phyloP scores from a whole-genome alignment of 306 rosid genomes.

The Argentina anserina region DNA sequence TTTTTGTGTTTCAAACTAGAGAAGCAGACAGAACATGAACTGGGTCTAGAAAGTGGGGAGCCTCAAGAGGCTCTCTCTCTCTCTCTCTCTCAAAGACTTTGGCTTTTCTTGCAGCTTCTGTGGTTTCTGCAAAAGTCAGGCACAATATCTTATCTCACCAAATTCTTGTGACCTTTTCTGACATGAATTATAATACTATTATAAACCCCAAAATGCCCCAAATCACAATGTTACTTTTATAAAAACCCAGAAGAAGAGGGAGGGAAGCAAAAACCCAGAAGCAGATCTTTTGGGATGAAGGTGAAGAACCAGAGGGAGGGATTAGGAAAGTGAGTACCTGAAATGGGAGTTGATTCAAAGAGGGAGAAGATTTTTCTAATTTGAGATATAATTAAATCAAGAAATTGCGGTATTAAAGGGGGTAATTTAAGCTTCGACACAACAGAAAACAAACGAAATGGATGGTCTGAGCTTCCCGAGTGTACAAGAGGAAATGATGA shows the following conservation, averaged over 20 bases:
- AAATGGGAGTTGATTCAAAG: constrained; percentile 28
- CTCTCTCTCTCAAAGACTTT: constrained; percentile 16
- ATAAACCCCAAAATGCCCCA: not conserved
- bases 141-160: constrained; percentile 13
- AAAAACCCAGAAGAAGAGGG: constrained; percentile 15
- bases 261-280: constrained; percentile 9
- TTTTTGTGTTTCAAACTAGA: constrained; percentile 25
- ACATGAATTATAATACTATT: not conserved
- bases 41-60: constrained; percentile 33
- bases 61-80: constrained; percentile 19
- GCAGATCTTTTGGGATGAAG: constrained; percentile 20
- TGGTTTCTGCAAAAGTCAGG: not conserved
- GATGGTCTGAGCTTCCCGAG: constrained; percentile 23
- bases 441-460: constrained; percentile 30
- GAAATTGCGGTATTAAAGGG: constrained; percentile 12
- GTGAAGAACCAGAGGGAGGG: not conserved
- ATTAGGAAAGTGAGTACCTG: constrained; percentile 15
- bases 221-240: not conserved
- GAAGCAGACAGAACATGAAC: constrained; percentile 42
- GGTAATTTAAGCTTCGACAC: constrained; percentile 23
- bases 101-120: not conserved
- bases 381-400: constrained; percentile 14
- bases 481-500: not conserved
- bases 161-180: constrained; percentile 22
- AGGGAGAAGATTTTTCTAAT: constrained; percentile 22